Percentiles rank a stretch among this genome's conserved stretches.
phyloP scores from a whole-genome alignment of 352 stramenopile species.

The Globisporangium nagaii region DNA sequence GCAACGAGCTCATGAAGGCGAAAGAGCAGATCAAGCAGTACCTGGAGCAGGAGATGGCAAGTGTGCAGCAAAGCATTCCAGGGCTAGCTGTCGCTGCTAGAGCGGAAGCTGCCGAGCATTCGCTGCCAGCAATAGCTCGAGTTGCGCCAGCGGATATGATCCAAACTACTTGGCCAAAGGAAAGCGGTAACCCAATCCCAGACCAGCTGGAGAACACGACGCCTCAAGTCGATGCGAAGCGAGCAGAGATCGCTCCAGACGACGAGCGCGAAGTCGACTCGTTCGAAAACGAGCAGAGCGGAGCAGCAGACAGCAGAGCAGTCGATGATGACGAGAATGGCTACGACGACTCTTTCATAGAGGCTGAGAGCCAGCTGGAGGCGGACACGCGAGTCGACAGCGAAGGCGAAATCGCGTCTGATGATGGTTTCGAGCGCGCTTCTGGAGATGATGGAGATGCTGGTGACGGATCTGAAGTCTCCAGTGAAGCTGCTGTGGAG shows the following conservation, averaged over 20 bases:
- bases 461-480: no score
- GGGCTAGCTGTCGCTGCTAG: constrained; percentile 4
- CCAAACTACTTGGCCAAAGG: no score
- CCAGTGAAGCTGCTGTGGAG: constrained; percentile 5
- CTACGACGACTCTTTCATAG: no score
- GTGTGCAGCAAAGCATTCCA: constrained; percentile 23
- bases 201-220: no score
- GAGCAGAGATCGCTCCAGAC: not conserved
- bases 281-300: constrained; percentile 22
- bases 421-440: no score
- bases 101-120: not conserved
- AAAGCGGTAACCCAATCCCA: no score
- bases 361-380: no score
- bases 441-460: no score
- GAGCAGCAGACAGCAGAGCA: not conserved
- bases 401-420: constrained; percentile 5
- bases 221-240: no score
- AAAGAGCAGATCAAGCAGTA: constrained; percentile 25
- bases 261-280: constrained; percentile 34
- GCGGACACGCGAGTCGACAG: not conserved
- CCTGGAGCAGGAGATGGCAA: constrained; percentile 24
- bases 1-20: constrained; percentile 14
- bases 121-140: not conserved
- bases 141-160: not conserved
- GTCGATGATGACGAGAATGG: not conserved